phyloP scores from a whole-genome alignment of 495 filamentous ascomycete species.

The Podospora comata region DNA sequence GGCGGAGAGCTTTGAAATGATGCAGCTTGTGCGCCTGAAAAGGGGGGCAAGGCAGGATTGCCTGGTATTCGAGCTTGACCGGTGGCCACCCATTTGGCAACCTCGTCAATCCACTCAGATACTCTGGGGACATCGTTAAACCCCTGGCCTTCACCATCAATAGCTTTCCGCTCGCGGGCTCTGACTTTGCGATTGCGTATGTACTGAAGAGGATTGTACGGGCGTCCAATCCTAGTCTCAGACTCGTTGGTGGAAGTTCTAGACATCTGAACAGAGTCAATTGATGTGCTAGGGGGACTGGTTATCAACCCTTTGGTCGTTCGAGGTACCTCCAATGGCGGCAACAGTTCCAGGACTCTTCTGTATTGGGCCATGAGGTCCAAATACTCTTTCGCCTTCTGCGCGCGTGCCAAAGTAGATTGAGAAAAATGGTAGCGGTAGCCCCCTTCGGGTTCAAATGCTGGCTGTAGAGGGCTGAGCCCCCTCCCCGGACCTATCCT shows the following conservation, averaged over 20 bases:
- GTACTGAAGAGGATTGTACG: slow-evolving; percentile 83
- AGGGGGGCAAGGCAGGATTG: slow-evolving; percentile 56
- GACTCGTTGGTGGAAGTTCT: slow-evolving; percentile 16
- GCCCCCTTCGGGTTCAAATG: slow-evolving; percentile 38
- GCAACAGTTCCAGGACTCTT: slow-evolving; percentile 68
- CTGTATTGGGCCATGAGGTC: slow-evolving; percentile 79
- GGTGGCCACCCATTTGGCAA: slow-evolving; percentile 52
- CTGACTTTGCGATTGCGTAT: slow-evolving; percentile 81
- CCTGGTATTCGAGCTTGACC: slow-evolving; percentile 37
- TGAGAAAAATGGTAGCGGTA: slow-evolving; percentile 66
- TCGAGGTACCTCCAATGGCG: slow-evolving; percentile 57
- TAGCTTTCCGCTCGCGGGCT: slow-evolving; percentile 63
- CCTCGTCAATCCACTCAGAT: slow-evolving; percentile 67
- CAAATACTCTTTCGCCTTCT: slow-evolving; percentile 73
- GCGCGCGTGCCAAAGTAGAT: slow-evolving; percentile 72
- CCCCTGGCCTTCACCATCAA: slow-evolving; percentile 68
- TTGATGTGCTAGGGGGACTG: slow-evolving; percentile 34
- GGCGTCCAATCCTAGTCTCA: slow-evolving; percentile 48
- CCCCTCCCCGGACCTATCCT: slow-evolving; percentile 35
- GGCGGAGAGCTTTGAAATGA: slow-evolving; percentile 34
- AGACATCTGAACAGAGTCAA: slow-evolving; percentile 20
- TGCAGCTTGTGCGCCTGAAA: slow-evolving; percentile 41
- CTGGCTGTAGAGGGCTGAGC: slow-evolving; percentile 43
- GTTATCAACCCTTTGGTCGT: slow-evolving; percentile 29
- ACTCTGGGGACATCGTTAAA: slow-evolving; percentile 71